Conservation (phyloP, 306 rosid genomes). For the Trifolium fragiferum region DNA sequence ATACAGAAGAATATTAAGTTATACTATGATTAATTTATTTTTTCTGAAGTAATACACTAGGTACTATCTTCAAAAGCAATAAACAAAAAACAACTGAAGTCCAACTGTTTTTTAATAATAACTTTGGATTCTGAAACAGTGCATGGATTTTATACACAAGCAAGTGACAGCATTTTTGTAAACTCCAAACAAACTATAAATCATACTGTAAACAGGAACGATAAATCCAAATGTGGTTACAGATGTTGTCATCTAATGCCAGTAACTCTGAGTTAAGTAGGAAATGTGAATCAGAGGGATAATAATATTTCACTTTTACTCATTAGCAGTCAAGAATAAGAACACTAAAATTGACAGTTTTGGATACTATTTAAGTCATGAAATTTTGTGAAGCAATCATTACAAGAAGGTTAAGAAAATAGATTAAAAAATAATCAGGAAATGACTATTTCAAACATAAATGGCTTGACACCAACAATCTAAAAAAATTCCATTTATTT, state of each 20-base stretch:
- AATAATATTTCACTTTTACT: slow-evolving; percentile 38
- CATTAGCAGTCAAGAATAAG: slow-evolving; percentile 1
- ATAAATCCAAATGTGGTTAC: slow-evolving; percentile 38
- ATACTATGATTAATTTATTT: slow-evolving; percentile 38
- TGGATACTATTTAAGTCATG: neutral
- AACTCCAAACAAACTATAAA: slow-evolving; percentile 10
- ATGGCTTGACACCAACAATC: too few relatives aligned
- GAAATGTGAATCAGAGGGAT: slow-evolving; percentile 35
- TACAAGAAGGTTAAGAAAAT: neutral
- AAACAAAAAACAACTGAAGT: slow-evolving; percentile 25
- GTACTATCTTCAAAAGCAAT: slow-evolving; percentile 38
- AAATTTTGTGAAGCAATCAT: neutral
- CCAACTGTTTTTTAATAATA: slow-evolving; percentile 17
- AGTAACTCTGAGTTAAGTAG: neutral
- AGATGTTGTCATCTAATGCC: slow-evolving; percentile 40
- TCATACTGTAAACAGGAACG: slow-evolving; percentile 40
- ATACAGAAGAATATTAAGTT: slow-evolving; percentile 3
- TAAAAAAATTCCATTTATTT: too few relatives aligned
- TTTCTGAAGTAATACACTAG: slow-evolving; percentile 27
- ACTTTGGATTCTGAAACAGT: slow-evolving; percentile 33
- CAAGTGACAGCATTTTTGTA: slow-evolving; percentile 26
- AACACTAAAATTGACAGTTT: neutral
- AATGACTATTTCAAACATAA: slow-evolving; percentile 1
- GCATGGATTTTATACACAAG: slow-evolving; percentile 27
- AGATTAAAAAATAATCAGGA: neutral